Evolutionary conservation across 345 rosid species (phyloP).

Genomic region (Brassica juncea): DNA sequence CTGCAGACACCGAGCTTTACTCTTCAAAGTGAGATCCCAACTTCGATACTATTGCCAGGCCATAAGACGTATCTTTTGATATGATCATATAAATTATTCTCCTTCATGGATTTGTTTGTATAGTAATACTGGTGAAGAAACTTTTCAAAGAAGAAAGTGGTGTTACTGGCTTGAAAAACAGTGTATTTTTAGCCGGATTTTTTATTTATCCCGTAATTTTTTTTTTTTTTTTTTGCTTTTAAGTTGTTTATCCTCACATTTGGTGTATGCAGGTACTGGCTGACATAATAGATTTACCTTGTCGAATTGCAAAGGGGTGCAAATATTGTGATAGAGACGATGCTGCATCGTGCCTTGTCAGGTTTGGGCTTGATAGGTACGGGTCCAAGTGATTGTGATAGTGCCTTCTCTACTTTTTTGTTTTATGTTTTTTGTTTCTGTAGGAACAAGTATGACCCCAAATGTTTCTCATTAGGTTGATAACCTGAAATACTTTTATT

Average conservation of each 20-base stretch:
- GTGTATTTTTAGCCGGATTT: neutral
- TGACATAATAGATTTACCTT: conserved; percentile 88
- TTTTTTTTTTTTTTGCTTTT: neutral
- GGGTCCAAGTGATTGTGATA: conserved; percentile 21
- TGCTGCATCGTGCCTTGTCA: conserved; percentile 97
- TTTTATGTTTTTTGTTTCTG: conserved; percentile 15
- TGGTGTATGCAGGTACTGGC: conserved; percentile 76
- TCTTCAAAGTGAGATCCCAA: conserved; percentile 79
- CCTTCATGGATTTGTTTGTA: conserved; percentile 11
- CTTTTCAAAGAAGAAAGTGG: neutral
- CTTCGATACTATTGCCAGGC: conserved; percentile 11
- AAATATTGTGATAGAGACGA: conserved; percentile 82
- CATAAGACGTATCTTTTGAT: neutral
- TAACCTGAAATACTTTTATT: conserved; percentile 20
- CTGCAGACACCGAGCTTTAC: conserved; percentile 93
- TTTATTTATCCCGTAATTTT: neutral
- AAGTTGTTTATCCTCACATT: conserved; percentile 1
- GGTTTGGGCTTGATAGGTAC: conserved; percentile 91
- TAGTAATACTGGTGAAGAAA: neutral
- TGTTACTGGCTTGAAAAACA: conserved; percentile 2
- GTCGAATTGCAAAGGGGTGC: conserved; percentile 99
- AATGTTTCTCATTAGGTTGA: conserved; percentile 24
- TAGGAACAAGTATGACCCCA: neutral
- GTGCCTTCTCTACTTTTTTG: neutral
- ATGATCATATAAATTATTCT: neutral